Evolutionary conservation across 1,284 basidiomycete genomes (phyloP).

Genomic region (Cryptococcus depauperatus): DNA sequence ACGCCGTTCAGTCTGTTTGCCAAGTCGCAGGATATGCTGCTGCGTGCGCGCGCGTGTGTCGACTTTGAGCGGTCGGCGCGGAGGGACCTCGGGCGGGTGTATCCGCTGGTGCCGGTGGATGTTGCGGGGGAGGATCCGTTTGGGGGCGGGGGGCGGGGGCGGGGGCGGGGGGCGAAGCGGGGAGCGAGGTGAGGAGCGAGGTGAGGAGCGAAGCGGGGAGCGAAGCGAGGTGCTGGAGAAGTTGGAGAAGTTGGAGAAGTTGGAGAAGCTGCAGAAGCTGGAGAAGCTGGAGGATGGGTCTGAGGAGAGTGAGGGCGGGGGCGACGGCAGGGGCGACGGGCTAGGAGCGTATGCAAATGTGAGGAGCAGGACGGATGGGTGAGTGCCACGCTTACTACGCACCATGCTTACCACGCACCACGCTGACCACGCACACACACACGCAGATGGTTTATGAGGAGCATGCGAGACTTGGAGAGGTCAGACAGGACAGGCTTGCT

Average conservation of each 20-base stretch:
- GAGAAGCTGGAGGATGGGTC: too few relatives aligned
- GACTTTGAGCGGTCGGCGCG: constrained; percentile 42
- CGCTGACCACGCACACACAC: neutral
- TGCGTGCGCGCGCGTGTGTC: constrained; percentile 42
- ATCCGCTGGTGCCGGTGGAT: constrained; percentile 38
- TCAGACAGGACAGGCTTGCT: constrained; percentile 10
- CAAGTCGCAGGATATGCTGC: constrained; percentile 47
- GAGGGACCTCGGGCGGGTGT: constrained; percentile 42
- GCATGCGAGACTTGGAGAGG: constrained; percentile 32
- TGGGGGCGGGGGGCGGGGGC: too few relatives aligned
- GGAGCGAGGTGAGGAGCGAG: too few relatives aligned
- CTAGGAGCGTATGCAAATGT: constrained; percentile 22
- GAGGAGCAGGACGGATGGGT: constrained; percentile 35
- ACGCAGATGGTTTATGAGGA: constrained; percentile 30
- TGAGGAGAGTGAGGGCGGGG: constrained; percentile 15
- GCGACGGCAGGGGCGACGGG: constrained; percentile 6
- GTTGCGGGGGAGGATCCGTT: constrained; percentile 39
- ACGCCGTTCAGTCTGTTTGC: constrained; percentile 49
- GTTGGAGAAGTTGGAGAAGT: too few relatives aligned
- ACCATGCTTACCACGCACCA: neutral
- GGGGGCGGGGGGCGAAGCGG: too few relatives aligned
- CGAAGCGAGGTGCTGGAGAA: too few relatives aligned
- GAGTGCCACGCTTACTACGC: constrained; percentile 9
- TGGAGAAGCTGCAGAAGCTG: too few relatives aligned
- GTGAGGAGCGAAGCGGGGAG: too few relatives aligned